Evolutionary conservation across 2,329 filamentous ascomycete genomes (phyloP), one percentile per base, ranked within the genome.

Genomic region (Lachnellula arida): DNA sequence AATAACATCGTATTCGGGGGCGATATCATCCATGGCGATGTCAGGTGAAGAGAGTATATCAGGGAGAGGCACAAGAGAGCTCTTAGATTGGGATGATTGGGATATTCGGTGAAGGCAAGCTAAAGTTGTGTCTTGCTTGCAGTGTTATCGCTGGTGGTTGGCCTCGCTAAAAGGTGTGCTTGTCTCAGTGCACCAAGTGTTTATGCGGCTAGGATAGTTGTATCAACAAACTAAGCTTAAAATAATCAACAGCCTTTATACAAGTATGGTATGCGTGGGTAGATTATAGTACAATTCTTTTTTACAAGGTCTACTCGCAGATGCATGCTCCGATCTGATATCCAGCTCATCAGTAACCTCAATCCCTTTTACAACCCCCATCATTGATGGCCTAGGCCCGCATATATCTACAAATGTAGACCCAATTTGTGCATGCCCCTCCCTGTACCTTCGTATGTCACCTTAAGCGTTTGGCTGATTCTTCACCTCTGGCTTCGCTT

Each of bases 1-100:
- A 73, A 99, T 86, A 75, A 97, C 90, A 83, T 99, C 94, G 83
- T 99, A 99, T 77, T 97, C 92, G 73, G 91, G 89, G 67, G 92
- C 91, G 73, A 99, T 96, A 77, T 97, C 94, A 73, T 97, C 94
- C 94, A 97, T 97, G 77, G 61, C 82, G 76, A 63, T 58, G 61
- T 52, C 22, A 53, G 46, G 49, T 52, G 35, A 37, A 49, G 40
- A 54, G 17, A 28, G 48, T 53, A 54, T 43, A 49, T 43, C 17
- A 59, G 55, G 48, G 54, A 63, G 51, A 47, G 25, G 47, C 51
- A 51, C 55, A 42, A 44, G 46, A 48, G 40, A 48, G 39, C 39
- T 51, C 34, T 49, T 59, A 37, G 14, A 54, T 34, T 17, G 28
- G 22, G 46, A 50, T 55, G 49, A 42, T 55, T 53, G 46, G 49